Conservation (phyloP, 148 eudicot species). For the Diospyros kaki region DNA sequence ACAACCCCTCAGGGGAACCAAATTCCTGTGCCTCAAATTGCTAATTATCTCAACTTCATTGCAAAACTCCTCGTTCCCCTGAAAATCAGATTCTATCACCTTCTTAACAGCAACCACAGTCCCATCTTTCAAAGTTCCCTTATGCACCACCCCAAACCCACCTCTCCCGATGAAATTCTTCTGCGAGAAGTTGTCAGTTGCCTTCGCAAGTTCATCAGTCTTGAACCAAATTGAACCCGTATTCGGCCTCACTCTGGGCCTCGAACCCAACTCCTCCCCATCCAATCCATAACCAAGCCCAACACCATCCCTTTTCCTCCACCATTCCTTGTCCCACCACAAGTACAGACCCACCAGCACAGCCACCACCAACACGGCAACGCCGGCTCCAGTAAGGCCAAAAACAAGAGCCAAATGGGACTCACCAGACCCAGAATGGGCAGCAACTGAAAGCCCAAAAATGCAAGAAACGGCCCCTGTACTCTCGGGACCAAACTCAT, state of each 20-base stretch:
- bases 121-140: conserved; percentile 21
- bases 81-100: conserved; percentile 14
- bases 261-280: not conserved
- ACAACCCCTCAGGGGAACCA: conserved; percentile 20
- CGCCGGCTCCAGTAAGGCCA: conserved; percentile 45
- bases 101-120: conserved; percentile 20
- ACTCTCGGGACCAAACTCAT: conserved; percentile 60
- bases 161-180: conserved; percentile 24
- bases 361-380: conserved; percentile 32
- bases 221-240: conserved; percentile 3
- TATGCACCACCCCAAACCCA: conserved; percentile 19
- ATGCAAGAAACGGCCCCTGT: conserved; percentile 45
- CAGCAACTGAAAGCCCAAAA: conserved; percentile 31
- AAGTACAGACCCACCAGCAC: conserved; percentile 36
- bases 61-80: conserved; percentile 18
- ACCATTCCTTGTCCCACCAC: conserved; percentile 45
- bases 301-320: conserved; percentile 6
- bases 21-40: conserved; percentile 21
- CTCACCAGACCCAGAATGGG: conserved; percentile 16
- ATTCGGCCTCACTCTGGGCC: not conserved
- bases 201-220: conserved; percentile 19
- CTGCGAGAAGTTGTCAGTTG: conserved; percentile 18
- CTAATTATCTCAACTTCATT: conserved; percentile 27
- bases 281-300: not conserved
- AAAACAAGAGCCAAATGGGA: conserved; percentile 27